Base-by-base conservation (phyloP, 305 asterid species). In the Lippia alba region DNA sequence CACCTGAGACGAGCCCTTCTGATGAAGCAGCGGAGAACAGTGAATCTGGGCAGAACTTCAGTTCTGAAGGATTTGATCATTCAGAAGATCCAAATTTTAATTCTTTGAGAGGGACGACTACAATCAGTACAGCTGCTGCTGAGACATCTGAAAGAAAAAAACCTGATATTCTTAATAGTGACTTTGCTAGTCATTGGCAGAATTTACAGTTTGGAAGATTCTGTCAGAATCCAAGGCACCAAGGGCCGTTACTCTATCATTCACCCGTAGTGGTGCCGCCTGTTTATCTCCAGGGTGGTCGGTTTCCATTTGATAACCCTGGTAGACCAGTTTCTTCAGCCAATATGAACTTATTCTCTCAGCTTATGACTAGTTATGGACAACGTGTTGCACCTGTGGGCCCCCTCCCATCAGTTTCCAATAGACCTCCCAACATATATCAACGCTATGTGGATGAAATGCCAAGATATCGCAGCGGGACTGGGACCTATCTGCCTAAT, bases 401-500 rank as follows among this genome's bases (percentile, higher is more conserved):
- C 66, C 93, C 98, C 19, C 46, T 79, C 56, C 96, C 82, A 72
- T 81, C 99, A 34, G 89, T 80, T 74, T 63, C 98, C 17, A 66
- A 67, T 72, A 84, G 94, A 79, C 91, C 96, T 77, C 84, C 85
- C 50, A 85, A 83, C 74, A 74, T 84, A 72, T 92, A 84, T 85
- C 99, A 83, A 69, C 85, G 57, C 24, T 87, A 82, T 73, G 77
- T 76, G 48, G 97, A 95, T 73, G 97, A 87, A 59, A 75, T 86
- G 82, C 98, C 97, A 40, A 90, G 97, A 83, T 82, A 86, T 70
- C 96, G 96, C 63, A 85, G 89, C 32, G 99, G 99, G 80, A 95
- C 99, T 30, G 99, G 99, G 76, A 92, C 97, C 39, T 95, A 92
- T 84, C 86, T 92, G 78, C 99, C 99, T 51, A 92, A 91, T 83